Percentiles rank a stretch among this genome's conserved stretches.
Evolutionary conservation across 164 flowering plant genomes (phyloP).

Genomic region (Magnolia changhungtana): DNA sequence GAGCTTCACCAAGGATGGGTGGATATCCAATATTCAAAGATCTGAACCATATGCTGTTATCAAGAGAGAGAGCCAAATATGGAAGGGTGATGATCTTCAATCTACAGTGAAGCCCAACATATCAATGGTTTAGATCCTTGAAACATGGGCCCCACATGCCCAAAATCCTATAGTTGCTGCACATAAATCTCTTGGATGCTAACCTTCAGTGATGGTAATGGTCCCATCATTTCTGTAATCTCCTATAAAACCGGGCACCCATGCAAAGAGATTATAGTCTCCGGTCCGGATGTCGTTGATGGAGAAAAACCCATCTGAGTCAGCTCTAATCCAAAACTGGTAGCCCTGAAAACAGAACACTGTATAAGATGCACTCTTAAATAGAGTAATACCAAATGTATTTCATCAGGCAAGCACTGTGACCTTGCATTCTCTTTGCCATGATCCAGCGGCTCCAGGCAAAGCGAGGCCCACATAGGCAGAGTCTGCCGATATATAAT

Average conservation of each 20-base stretch:
- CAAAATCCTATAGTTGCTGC: not conserved
- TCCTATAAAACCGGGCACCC: conserved; percentile 76
- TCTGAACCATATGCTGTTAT: too few relatives aligned
- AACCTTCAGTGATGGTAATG: conserved; percentile 59
- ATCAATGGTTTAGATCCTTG: too few relatives aligned
- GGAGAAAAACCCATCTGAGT: conserved; percentile 50
- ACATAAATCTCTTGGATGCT: not conserved
- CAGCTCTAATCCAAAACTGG: conserved; percentile 78
- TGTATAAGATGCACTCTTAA: not conserved
- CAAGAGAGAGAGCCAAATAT: too few relatives aligned
- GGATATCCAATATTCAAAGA: too few relatives aligned
- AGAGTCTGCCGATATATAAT: conserved; percentile 35
- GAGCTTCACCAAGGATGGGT: too few relatives aligned
- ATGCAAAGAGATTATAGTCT: conserved; percentile 70
- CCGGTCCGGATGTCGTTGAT: conserved; percentile 49
- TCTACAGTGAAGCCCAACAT: too few relatives aligned
- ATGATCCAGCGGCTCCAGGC: conserved; percentile 76
- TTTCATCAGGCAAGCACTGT: too few relatives aligned
- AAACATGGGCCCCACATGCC: too few relatives aligned
- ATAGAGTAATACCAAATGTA: too few relatives aligned
- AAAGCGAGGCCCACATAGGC: conserved; percentile 84
- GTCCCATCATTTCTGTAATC: conserved; percentile 48
- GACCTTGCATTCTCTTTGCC: conserved; percentile 93
- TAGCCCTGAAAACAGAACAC: conserved; percentile 44
- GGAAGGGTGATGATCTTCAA: too few relatives aligned